Conservation (phyloP, 2,329 filamentous ascomycete genomes). For the Cercospora sp. region DNA sequence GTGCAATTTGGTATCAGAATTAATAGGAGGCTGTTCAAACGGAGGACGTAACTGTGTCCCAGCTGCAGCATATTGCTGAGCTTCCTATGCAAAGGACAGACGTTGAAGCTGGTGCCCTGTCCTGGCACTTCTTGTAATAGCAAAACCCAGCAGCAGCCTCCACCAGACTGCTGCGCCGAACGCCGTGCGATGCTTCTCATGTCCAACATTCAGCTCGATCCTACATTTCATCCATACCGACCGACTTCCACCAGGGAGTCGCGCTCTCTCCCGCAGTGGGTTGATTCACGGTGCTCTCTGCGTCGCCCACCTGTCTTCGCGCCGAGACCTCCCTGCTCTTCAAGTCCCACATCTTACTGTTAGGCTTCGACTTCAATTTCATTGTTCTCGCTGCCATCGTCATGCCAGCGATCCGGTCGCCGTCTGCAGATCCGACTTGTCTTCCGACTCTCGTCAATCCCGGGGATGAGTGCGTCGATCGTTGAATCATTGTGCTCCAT, state of each 20-base stretch:
- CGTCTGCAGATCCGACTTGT: slow-evolving; percentile 25
- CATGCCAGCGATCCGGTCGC: slow-evolving; percentile 50
- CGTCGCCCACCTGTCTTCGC: slow-evolving; percentile 86
- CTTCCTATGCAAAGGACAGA: slow-evolving; percentile 1
- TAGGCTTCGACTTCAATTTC: slow-evolving; percentile 64
- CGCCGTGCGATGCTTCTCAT: slow-evolving; percentile 5
- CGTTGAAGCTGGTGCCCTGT: slow-evolving; percentile 3
- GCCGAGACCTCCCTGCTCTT: slow-evolving; percentile 68
- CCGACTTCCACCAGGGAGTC: slow-evolving; percentile 50
- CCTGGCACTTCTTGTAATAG: neutral
- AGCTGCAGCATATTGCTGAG: neutral
- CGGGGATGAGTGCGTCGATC: slow-evolving; percentile 46
- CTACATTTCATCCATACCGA: slow-evolving; percentile 47
- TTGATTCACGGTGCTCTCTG: slow-evolving; percentile 70
- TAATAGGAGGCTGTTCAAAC: neutral
- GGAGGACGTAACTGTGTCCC: neutral
- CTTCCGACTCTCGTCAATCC: slow-evolving; percentile 50
- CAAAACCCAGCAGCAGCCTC: neutral
- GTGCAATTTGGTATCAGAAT: neutral
- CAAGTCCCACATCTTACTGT: slow-evolving; percentile 43
- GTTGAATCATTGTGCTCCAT: slow-evolving; percentile 39
- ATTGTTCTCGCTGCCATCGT: slow-evolving; percentile 52
- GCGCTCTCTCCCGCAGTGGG: slow-evolving; percentile 32
- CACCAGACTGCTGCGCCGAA: neutral
- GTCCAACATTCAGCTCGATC: neutral